Conservation (phyloP, 148 eudicot genomes). For the Chenopodium album region DNA sequence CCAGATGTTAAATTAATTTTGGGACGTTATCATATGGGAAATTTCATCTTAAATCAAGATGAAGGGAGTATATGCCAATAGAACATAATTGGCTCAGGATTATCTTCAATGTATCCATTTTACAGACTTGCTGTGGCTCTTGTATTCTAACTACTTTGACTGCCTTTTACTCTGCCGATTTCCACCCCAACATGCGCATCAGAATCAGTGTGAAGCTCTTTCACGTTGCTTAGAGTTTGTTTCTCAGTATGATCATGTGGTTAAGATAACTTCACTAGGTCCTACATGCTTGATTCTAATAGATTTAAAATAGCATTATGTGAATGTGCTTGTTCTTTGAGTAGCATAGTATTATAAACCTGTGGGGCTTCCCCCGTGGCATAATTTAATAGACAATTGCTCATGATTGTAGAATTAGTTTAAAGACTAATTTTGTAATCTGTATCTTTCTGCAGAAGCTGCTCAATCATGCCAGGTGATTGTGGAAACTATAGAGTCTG, state of each 20-base stretch:
- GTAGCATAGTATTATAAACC: neutral
- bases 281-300: neutral
- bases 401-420: neutral
- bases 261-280: neutral
- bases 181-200: neutral
- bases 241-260: neutral
- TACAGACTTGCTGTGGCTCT: neutral
- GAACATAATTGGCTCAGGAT: neutral
- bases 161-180: neutral
- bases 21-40: too few relatives aligned
- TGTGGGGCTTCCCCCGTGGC: neutral
- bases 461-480: conserved; percentile 80
- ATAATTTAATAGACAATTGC: neutral
- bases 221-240: neutral
- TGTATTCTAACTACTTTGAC: neutral
- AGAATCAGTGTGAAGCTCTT: neutral
- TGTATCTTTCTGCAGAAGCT: conserved; percentile 64
- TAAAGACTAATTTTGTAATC: conserved; percentile 15
- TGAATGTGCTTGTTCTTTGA: neutral
- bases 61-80: too few relatives aligned
- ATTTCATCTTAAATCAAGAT: too few relatives aligned
- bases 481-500: conserved; percentile 64
- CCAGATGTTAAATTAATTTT: neutral
- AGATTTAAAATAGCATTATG: neutral
- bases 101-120: neutral